Percentiles rank a stretch among this genome's conserved stretches.
Evolutionary conservation across 805 yeast species (phyloP).

Genomic region (Candida sonorensis): DNA sequence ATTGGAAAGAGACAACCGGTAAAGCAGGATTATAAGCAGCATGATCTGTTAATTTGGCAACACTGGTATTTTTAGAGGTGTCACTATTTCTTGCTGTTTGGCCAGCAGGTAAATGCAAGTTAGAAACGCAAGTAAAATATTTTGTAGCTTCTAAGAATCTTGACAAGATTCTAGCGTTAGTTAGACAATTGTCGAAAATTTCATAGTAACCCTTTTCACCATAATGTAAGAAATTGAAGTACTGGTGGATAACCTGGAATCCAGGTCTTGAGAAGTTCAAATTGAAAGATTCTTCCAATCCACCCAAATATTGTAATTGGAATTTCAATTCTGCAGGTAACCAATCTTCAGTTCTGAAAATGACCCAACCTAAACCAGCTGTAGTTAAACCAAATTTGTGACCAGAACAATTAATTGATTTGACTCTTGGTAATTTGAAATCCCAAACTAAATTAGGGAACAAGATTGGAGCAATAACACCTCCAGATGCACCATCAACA

Average conservation of each 20-base stretch:
- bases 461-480: slow-evolving; percentile 77
- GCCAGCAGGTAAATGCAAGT: slow-evolving; percentile 59
- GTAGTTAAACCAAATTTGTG: slow-evolving; percentile 89
- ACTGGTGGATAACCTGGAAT: slow-evolving; percentile 83
- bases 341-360: slow-evolving; percentile 62
- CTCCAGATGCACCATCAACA: slow-evolving; percentile 93
- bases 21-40: slow-evolving; percentile 62
- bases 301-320: slow-evolving; percentile 79
- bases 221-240: slow-evolving; percentile 65
- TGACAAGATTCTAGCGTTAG: slow-evolving; percentile 67
- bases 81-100: slow-evolving; percentile 21
- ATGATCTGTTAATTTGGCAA: slow-evolving; percentile 25
- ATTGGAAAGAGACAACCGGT: slow-evolving; percentile 84
- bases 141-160: slow-evolving; percentile 56
- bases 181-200: slow-evolving; percentile 54
- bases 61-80: slow-evolving; percentile 7
- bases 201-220: slow-evolving; percentile 69
- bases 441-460: slow-evolving; percentile 81
- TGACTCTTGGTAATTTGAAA: slow-evolving; percentile 69
- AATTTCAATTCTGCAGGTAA: slow-evolving; percentile 71
- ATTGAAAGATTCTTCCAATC: slow-evolving; percentile 79
- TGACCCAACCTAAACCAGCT: slow-evolving; percentile 90
- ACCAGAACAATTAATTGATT: slow-evolving; percentile 83
- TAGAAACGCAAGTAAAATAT: slow-evolving; percentile 67
- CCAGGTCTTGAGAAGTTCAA: slow-evolving; percentile 92